Base-by-base conservation (phyloP, 202 grass and related monocot genomes). In the Digitaria exilis region DNA sequence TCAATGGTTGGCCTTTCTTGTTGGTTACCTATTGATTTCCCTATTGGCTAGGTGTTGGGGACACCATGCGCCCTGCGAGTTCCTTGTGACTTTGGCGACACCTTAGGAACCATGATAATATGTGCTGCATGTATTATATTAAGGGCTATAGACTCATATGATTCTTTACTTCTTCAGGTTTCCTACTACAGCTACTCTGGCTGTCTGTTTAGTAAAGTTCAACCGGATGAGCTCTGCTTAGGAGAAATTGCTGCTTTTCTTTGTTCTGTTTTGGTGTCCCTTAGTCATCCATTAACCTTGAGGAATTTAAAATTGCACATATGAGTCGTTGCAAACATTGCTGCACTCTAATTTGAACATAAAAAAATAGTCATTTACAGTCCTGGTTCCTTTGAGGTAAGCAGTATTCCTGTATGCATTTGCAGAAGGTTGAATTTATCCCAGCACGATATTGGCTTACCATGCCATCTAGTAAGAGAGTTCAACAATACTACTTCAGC, bases 311-410 rank as follows among this genome's bases (percentile, higher is more conserved):
- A 70, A 60, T 41, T 52, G 21, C 6, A 24, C 0, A 29, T 49
- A 29, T 49, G 5, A 60, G 7, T 68, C 10, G 58, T 67, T 13
- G 46, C 10, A 71, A 21, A 68, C 10, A 24, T 77, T 61, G 54
- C 5, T 37, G 54, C 42, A 55, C 39, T 60, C 65, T 69, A 21
- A 14, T 34, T 81, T 35, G 2, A 75, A 45, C 30, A 54, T 69
- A 80, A 67, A 34, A 68, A 68, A 69, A 13, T 24, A 37, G 64
- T 55, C 24, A 43, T 73, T 18, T 49, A 51, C 39, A 59, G 16
- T 82, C 30, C 68, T 69, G 28, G 16, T 80, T 59, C 34, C 8
- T 35, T 76, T 21, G n/a, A 43, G 54, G 52, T 41, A 35, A 82
- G 64, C 32, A 77, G 77, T 11, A 10, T 35, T 41, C 48, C 26